Percentiles rank a stretch among this genome's conserved stretches.
These are phyloP conservation scores for Austroboletus novae-zelandiae DNA, from an alignment of 1,284 basidiomycete species.

Conservation along the genomic window DNA sequence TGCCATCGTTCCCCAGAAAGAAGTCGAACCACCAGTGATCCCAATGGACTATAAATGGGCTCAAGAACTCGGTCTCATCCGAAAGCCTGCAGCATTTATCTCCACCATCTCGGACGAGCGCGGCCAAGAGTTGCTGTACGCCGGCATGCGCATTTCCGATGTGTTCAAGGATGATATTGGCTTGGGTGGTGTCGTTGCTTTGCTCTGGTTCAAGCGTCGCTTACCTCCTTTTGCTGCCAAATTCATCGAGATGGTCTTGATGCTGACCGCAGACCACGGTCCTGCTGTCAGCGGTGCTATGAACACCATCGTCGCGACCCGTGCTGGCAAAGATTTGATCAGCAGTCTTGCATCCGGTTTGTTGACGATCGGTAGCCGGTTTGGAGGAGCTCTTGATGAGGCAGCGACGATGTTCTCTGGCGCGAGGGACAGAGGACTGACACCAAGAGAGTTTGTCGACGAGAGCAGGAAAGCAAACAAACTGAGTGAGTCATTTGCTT, in stretches of 20 bases:
- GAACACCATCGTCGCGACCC: conserved; percentile 99
- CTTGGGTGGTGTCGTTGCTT: conserved; percentile 92
- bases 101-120: conserved; percentile 99
- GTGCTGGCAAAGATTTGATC: conserved; percentile 98
- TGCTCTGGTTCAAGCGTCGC: conserved; percentile 98
- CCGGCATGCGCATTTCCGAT: conserved; percentile 98
- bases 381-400: conserved; percentile 99
- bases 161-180: conserved; percentile 99
- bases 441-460: conserved; percentile 97
- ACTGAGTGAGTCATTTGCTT: conserved; percentile 56
- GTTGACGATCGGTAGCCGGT: conserved; percentile 96
- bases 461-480: conserved; percentile 94
- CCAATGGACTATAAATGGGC: conserved; percentile 99
- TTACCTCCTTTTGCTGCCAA: conserved; percentile 85
- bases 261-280: conserved; percentile 98
- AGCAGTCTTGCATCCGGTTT: conserved; percentile 96
- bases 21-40: conserved; percentile 91
- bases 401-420: conserved; percentile 94
- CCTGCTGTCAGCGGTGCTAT: conserved; percentile 97
- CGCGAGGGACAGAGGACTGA: conserved; percentile 88
- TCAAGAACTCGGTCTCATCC: conserved; percentile 95
- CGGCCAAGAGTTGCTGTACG: conserved; percentile 97
- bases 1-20: conserved; percentile 68
- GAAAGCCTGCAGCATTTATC: conserved; percentile 99
- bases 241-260: conserved; percentile 99